Base-by-base conservation (phyloP, 805 yeast genomes). In the Metschnikowia lunata region DNA sequence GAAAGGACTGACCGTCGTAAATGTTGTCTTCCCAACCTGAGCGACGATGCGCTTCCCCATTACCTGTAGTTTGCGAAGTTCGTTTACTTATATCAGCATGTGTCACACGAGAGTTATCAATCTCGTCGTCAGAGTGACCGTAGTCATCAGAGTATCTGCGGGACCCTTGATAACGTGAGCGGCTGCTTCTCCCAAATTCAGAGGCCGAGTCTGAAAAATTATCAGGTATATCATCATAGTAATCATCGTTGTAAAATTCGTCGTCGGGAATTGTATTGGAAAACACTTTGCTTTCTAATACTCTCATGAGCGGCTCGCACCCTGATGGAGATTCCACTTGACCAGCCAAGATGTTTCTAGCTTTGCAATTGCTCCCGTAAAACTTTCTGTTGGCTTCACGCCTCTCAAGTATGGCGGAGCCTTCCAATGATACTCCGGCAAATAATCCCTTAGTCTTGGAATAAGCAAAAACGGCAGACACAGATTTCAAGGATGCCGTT, bases 401-500 rank as follows among this genome's bases (percentile, higher is more conserved):
- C 71, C 99, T 85, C 67, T 93, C 99, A n/a, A 93, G 75, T 46
- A 93, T 80, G 12, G 91, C 96, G 1, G 97, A 89, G 28, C 99
- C 99, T 69, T 91, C 99, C 41, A 91, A 76, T 1, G 98, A 91
- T 14, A 91, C 95, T 60, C 99, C 99, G 0, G 99, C 99, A 68
- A 88, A 91, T 39, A 93, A 75, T 51, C 99, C 99, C 64, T 93
- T 91, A 4, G 97, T 89, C 66, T 93, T 91, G 10, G 97, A 88
- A 67, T 93, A 91, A 1, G 97, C 72, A 62, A 91, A 91, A 13
- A 91, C 83, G 7, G 98, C 95, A 5, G 97, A 87, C 5, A 89
- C 93, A 42, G 84, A 75, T 55, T 83, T 84, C 45, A 88, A 66
- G 4, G 97, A 88, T 1, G 97, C 98, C 26, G 95, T 79, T 15